These are phyloP conservation scores for Dactylonectria estremocensis DNA, from an alignment of 2,329 filamentous ascomycete species.

Conservation along the genomic window DNA sequence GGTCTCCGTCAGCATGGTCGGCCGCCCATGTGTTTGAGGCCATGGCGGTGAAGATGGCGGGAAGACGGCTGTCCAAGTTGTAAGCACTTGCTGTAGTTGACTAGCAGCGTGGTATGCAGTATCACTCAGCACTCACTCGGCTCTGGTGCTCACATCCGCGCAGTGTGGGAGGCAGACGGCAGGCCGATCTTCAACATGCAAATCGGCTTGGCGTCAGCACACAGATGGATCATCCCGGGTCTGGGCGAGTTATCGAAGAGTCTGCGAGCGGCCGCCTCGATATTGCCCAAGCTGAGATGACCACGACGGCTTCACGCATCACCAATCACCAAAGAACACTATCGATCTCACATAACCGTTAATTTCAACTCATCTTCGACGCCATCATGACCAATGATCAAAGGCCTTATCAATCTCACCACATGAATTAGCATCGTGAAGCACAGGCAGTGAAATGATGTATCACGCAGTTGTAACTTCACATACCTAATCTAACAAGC, in stretches of 20 bases:
- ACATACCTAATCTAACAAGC: conserved; percentile 8
- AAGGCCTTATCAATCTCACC: not conserved
- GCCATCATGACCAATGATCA: not conserved
- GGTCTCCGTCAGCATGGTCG: conserved; percentile 12
- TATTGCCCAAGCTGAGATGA: not conserved
- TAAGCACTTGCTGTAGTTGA: not conserved
- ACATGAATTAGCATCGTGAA: not conserved
- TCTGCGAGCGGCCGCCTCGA: not conserved
- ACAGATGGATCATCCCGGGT: not conserved
- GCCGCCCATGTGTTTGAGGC: not conserved
- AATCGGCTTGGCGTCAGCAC: not conserved
- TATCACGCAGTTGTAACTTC: not conserved
- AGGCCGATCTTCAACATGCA: conserved; percentile 15
- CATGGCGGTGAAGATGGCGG: conserved; percentile 16
- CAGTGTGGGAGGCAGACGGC: not conserved
- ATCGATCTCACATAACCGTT: not conserved
- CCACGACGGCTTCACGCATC: not conserved
- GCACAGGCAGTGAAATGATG: too few species aligned
- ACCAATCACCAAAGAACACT: not conserved
- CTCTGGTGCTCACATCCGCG: not conserved
- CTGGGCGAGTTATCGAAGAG: not conserved
- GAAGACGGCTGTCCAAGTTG: not conserved
- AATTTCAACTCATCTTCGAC: not conserved
- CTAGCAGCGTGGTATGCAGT: not conserved
- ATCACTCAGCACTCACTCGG: not conserved